Evolutionary conservation across 1,284 basidiomycete species (phyloP).

Genomic region (Malassezia furfur): DNA sequence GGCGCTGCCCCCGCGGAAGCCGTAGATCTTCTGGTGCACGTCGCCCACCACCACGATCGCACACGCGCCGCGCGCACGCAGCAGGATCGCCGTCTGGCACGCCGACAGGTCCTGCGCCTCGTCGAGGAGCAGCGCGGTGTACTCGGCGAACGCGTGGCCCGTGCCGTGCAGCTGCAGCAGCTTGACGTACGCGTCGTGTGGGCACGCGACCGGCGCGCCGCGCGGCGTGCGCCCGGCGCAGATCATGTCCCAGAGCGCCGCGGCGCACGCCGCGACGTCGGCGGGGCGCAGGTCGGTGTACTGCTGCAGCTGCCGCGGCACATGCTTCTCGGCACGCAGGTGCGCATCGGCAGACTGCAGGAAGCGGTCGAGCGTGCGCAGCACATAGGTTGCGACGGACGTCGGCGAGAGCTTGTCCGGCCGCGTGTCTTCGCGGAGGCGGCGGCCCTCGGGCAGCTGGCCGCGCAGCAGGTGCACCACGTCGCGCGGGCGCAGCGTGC

Average conservation of each 20-base stretch:
- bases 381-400: conserved; percentile 35
- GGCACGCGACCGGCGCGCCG: conserved; percentile 26
- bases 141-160: conserved; percentile 23
- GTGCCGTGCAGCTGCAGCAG: conserved; percentile 30
- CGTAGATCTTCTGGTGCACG: conserved; percentile 42
- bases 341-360: conserved; percentile 31
- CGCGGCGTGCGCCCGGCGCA: conserved; percentile 19
- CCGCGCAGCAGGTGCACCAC: conserved; percentile 25
- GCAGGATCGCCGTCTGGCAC: conserved; percentile 32
- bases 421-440: conserved; percentile 1
- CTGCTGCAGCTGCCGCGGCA: conserved; percentile 25
- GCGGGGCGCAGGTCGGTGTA: conserved; percentile 27
- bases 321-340: conserved; percentile 24
- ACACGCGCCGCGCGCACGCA: conserved; percentile 28
- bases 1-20: conserved; percentile 37
- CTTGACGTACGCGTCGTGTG: conserved; percentile 43
- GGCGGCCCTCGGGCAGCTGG: conserved; percentile 26
- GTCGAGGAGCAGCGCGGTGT: conserved; percentile 35
- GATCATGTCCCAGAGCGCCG: conserved; percentile 32
- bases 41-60: conserved; percentile 41
- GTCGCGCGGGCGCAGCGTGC: conserved; percentile 28
- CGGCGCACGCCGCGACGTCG: conserved; percentile 22
- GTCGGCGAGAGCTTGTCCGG: conserved; percentile 24
- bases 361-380: conserved; percentile 32
- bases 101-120: conserved; percentile 41